phyloP scores from a whole-genome alignment of 768 basidiomycete species.

The Calocera viscosa region DNA sequence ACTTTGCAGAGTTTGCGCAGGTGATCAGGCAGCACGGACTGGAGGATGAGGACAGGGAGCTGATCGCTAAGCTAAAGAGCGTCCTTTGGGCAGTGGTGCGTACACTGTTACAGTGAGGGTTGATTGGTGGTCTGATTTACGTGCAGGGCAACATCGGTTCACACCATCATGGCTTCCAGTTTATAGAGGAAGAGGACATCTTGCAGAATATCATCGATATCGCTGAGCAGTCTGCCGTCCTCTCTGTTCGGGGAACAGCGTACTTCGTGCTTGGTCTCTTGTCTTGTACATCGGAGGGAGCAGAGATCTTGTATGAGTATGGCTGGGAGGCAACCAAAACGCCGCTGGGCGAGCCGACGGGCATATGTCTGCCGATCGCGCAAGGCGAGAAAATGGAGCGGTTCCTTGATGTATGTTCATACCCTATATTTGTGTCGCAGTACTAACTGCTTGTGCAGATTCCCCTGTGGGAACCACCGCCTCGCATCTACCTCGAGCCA shows the following conservation, averaged over 20 bases:
- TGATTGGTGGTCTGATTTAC: neutral
- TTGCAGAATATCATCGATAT: conserved; percentile 83
- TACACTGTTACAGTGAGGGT: conserved; percentile 17
- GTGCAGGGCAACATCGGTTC: conserved; percentile 85
- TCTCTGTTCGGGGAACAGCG: conserved; percentile 90
- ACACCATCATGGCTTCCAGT: conserved; percentile 78
- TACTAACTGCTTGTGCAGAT: conserved; percentile 36
- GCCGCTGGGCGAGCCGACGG: conserved; percentile 75
- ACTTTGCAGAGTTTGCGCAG: conserved; percentile 81
- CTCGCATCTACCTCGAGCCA: conserved; percentile 19
- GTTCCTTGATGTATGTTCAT: conserved; percentile 56
- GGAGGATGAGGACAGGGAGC: conserved; percentile 68
- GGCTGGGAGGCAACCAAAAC: conserved; percentile 86
- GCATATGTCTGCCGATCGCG: conserved; percentile 74
- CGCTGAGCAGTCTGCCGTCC: conserved; percentile 74
- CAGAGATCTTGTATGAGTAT: conserved; percentile 85
- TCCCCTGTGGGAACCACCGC: conserved; percentile 47
- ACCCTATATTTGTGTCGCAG: conserved; percentile 4
- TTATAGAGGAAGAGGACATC: conserved; percentile 91
- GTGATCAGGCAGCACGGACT: conserved; percentile 78
- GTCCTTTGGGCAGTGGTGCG: conserved; percentile 92
- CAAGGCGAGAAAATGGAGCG: conserved; percentile 41
- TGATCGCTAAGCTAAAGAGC: conserved; percentile 85
- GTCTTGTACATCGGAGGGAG: conserved; percentile 80
- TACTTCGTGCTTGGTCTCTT: conserved; percentile 91